Base-by-base conservation (phyloP, 768 basidiomycete species). In the Calocera cornea region DNA sequence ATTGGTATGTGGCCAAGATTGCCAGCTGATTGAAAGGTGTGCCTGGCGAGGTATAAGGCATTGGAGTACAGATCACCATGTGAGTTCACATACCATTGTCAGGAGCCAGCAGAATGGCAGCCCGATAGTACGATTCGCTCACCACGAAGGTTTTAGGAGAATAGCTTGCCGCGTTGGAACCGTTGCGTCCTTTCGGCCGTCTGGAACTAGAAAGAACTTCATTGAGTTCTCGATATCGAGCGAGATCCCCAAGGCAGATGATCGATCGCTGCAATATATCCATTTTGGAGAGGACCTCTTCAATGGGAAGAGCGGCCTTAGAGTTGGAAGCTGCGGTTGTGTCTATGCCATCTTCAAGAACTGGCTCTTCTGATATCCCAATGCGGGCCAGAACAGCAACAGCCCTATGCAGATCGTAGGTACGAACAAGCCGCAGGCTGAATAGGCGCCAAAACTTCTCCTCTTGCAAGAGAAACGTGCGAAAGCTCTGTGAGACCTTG, bases 1-100 rank as follows among this genome's bases (percentile, higher is more conserved):
- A 82, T 71, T 88, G 82, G 75, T 97, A 95, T 2, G 88, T 86
- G 1, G 92, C 84, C 34, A 97, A 83, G 68, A 97, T 95, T 2
- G 95, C 97, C 22, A 98, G 85, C 76, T 98, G 97, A 75, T 98
- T 95, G 22, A 89, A 95, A 0, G 97, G 85, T 73, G 97, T 95
- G 8, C 78, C 77, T 76, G 66, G n/a, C 33, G 31, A 34, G 22
- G 16, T 16, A 36, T 24, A 34, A 65, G 31, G 67, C 0, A 16
- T 17, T 33, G 8, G n/a, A 10, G 31, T 34, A 22, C 8, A 3
- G 24, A 24, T 17, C n/a, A 16, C n/a, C 24, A 60, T 34, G 34
- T 2, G 34, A 8, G 27, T 54, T 14, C 27, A 72, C 76, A 70
- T n/a, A 71, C 95, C 97, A 70, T 95, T 91, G 66, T 88, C 81